Base-by-base conservation (phyloP, 2,329 filamentous ascomycete species). In the Epichloe bromicola region DNA sequence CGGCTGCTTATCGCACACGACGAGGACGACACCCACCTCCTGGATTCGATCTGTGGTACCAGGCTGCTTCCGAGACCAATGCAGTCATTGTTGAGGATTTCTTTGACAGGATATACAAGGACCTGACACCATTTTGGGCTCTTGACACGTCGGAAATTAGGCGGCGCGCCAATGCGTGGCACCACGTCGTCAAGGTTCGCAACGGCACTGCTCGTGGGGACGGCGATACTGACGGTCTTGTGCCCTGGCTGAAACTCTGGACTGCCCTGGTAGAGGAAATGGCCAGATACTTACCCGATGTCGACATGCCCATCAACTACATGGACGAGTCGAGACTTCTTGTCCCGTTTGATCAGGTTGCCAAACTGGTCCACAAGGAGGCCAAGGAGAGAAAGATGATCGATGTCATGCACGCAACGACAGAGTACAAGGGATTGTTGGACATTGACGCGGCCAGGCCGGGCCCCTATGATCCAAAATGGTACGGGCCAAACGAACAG, bases 261-360 rank as follows among this genome's bases (percentile, higher is more conserved):
- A 70, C 71, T 2, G 60, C 63, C 3, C 65, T 80, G 12, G 71
- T 82, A 20, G 57, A 60, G 2, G 74, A 75, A 51, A 76, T 81
- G 37, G 72, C 75, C 26, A 60, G 70, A 14, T 66, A 73, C 47
- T 61, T 85, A 20, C 81, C 80, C 4, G 80, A 85, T 54, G 75
- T 85, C 61, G 80, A 84, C 60, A 82, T 84, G 68, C 75, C 80
- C 11, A 78, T 84, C 66, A 84, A 85, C 59, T 70, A 74, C 49
- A 72, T 82, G 65, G 80, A 84, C 60, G 79, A 85, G 60, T 74
- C 80, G 30, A 71, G 81, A 20, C 62, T 85, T n/a, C 65, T 83
- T 33, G 77, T 81, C 3, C 73, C 78, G 10, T 79, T 73, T 65
- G 73, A 83, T 50, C 68, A 75, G 14, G 73, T 84, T 51, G 68